Evolutionary conservation across 345 rosid genomes (phyloP).

Genomic region (Melastoma malabathricum): DNA sequence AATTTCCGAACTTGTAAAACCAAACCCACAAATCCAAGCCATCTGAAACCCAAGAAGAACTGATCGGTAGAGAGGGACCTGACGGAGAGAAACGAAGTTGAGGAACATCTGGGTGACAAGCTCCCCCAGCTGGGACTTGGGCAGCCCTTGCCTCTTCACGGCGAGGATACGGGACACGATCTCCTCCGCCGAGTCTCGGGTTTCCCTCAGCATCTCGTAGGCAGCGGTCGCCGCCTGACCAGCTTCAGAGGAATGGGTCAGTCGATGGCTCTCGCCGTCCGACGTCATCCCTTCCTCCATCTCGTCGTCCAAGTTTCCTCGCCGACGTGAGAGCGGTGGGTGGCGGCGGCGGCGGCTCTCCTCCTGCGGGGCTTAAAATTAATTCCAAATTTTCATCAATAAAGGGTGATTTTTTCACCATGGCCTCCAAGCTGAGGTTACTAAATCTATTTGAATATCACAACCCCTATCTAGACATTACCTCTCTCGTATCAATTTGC

Average conservation of each 20-base stretch:
- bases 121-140: conserved; percentile 60
- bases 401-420: conserved; percentile 54
- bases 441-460: neutral
- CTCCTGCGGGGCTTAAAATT: too few relatives aligned
- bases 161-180: conserved; percentile 54
- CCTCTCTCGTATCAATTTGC: neutral
- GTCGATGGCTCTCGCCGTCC: conserved; percentile 21
- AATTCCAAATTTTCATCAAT: too few relatives aligned
- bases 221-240: conserved; percentile 14
- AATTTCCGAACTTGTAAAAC: too few relatives aligned
- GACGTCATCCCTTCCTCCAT: conserved; percentile 61
- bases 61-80: conserved; percentile 23
- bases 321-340: too few relatives aligned
- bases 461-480: neutral
- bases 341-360: too few relatives aligned
- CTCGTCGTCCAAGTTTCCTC: conserved; percentile 83
- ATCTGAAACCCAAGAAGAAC: too few relatives aligned
- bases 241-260: neutral
- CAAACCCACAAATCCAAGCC: too few relatives aligned
- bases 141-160: conserved; percentile 32
- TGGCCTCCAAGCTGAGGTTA: conserved; percentile 74
- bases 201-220: conserved; percentile 48
- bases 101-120: conserved; percentile 76
- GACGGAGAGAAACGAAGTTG: conserved; percentile 72
- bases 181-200: conserved; percentile 66